Percentiles rank a stretch among this genome's conserved stretches.
Evolutionary conservation across 257 asterid species (phyloP).

Genomic region (Verbena officinalis): DNA sequence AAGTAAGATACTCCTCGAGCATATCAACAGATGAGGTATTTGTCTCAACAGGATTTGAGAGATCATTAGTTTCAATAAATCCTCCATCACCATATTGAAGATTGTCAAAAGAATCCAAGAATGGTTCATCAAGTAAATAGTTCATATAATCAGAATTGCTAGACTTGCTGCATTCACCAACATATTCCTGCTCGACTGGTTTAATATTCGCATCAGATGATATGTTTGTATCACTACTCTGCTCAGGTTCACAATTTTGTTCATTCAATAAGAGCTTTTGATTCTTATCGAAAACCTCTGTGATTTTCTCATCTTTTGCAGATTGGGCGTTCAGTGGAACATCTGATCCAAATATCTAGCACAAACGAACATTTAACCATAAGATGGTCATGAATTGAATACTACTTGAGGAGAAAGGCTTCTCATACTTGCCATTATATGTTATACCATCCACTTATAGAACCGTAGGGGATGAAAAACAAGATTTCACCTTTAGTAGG

Average conservation of each 20-base stretch:
- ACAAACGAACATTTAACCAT: slow-evolving; percentile 8
- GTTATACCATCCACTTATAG: background rate
- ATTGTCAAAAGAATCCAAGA: slow-evolving; percentile 48
- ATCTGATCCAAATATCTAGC: slow-evolving; percentile 60
- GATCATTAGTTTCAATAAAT: slow-evolving; percentile 71
- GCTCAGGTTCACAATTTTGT: slow-evolving; percentile 33
- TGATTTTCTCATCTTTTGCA: slow-evolving; percentile 45
- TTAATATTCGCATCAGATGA: slow-evolving; percentile 34
- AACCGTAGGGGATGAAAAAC: background rate
- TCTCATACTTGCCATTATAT: background rate
- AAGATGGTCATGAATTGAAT: slow-evolving; percentile 10
- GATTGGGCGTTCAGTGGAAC: slow-evolving; percentile 35
- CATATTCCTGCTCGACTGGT: slow-evolving; percentile 49
- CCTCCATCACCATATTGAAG: slow-evolving; percentile 53
- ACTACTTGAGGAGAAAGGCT: slow-evolving; percentile 1
- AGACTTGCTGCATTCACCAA: slow-evolving; percentile 53
- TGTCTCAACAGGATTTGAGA: slow-evolving; percentile 47
- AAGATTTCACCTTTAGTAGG: background rate
- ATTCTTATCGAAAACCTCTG: slow-evolving; percentile 31
- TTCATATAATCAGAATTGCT: slow-evolving; percentile 39
- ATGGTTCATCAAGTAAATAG: slow-evolving; percentile 58
- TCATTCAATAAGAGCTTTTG: slow-evolving; percentile 34
- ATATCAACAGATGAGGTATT: slow-evolving; percentile 45
- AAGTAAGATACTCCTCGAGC: slow-evolving; percentile 65
- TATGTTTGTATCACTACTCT: slow-evolving; percentile 35